Evolutionary conservation across 805 yeast species (phyloP), one percentile per base, ranked within the genome.

Genomic region (Kodamaea hsintzibuensis): DNA sequence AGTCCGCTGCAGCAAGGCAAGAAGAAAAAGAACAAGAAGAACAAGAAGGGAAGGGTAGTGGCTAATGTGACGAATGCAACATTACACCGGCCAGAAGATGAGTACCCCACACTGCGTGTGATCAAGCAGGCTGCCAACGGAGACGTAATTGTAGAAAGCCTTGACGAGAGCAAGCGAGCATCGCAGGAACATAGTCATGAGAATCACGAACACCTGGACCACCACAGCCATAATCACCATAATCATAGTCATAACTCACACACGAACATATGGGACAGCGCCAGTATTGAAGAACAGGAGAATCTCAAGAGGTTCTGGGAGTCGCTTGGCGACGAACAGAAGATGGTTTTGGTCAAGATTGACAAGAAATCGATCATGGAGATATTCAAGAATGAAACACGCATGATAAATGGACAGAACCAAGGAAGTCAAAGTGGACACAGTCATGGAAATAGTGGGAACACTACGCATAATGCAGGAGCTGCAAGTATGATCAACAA

Each of bases 51-150:
- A 13, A 16, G 37, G 45, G 49, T 17, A 47, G 52, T 13, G 49
- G 63, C 53, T 50, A 40, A 42, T 9, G 51, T 52, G 9, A 33
- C 57, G 43, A 71, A 79, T 44, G 83, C 82, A 1, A 77, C 82
- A 47, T 60, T 84, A 22, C 79, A 78, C 62, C 76, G 84, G 60
- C 82, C 85, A 12, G 75, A 78, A 40, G 78, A 81, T 37, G 90
- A 85, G 13, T 88, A 88, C 62, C 95, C 95, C 2, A 78, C 81
- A 12, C 85, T 91, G 7, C 69, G 95, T 53, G 84, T 88, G 3
- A 83, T 88, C 46, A 86, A 82, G 59, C 84, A 85, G 60, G 88
- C 82, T 2, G 80, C 85, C 3, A 86, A 88, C 65, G 96, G 96
- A 7, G 89, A 87, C 60, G 88, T 89, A 4, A 81, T 88, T 48